Conservation (phyloP, 2,329 filamentous ascomycete species). For the Venturia effusa region DNA sequence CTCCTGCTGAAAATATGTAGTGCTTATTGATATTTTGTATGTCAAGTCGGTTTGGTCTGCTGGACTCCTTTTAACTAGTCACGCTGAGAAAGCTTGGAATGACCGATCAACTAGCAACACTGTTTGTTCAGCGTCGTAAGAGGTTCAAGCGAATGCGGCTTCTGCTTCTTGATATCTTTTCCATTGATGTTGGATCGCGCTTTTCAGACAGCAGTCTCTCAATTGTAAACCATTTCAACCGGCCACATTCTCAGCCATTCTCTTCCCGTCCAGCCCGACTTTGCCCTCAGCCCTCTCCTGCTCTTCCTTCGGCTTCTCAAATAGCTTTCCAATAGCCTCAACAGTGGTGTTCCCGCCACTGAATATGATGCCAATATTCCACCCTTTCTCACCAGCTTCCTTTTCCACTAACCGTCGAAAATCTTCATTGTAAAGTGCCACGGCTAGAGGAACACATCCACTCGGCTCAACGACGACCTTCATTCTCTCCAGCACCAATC, state of each 20-base stretch:
- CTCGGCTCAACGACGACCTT: slow-evolving; percentile 89
- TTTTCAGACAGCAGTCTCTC: too few species aligned
- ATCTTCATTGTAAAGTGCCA: slow-evolving; percentile 74
- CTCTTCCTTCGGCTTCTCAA: slow-evolving; percentile 23
- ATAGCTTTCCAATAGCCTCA: slow-evolving; percentile 48
- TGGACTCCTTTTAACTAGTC: too few species aligned
- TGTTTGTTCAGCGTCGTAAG: too few species aligned
- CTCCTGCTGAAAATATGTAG: too few species aligned
- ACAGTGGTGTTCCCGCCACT: slow-evolving; percentile 56
- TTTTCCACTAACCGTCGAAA: slow-evolving; percentile 60
- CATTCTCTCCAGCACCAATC: slow-evolving; percentile 72
- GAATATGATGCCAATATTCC: slow-evolving; percentile 55
- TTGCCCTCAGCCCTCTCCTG: slow-evolving; percentile 30
- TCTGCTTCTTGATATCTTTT: too few species aligned
- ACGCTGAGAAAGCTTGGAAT: too few species aligned
- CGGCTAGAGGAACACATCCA: slow-evolving; percentile 72
- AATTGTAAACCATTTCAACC: slow-evolving; percentile 15
- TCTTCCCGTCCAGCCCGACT: slow-evolving; percentile 30
- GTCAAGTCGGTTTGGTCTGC: too few species aligned
- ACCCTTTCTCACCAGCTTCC: slow-evolving; percentile 62
- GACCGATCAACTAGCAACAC: too few species aligned
- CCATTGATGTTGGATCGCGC: too few species aligned
- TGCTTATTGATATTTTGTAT: too few species aligned
- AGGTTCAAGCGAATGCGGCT: too few species aligned
- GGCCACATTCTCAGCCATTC: slow-evolving; percentile 35